phyloP scores from a whole-genome alignment of 345 rosid genomes.

The Pugionium cornutum region DNA sequence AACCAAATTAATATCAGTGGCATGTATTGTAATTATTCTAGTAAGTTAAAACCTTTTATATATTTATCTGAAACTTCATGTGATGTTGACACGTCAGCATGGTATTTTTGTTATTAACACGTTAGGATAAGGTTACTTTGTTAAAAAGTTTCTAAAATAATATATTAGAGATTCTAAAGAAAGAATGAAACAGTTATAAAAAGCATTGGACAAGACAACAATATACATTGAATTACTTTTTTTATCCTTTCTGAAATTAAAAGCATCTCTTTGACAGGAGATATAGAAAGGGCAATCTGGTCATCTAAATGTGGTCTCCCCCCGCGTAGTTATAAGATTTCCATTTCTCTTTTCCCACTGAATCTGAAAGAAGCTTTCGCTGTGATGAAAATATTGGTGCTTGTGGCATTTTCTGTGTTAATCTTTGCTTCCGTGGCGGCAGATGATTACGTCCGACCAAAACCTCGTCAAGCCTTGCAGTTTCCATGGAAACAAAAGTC shows the following conservation, averaged over 20 bases:
- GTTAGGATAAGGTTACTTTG: no score
- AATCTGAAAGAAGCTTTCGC: conserved; percentile 23
- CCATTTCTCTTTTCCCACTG: conserved; percentile 16
- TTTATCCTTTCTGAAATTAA: neutral
- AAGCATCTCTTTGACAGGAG: conserved; percentile 26
- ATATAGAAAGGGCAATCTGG: neutral
- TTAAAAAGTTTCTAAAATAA: no score
- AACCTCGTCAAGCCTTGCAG: conserved; percentile 69
- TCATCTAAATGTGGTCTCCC: neutral
- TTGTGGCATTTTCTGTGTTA: conserved; percentile 29
- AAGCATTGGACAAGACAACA: neutral
- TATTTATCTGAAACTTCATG: no score
- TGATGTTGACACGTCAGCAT: no score
- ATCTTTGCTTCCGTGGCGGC: conserved; percentile 46
- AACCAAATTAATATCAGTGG: no score
- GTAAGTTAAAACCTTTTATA: no score
- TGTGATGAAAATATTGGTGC: conserved; percentile 35
- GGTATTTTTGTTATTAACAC: no score
- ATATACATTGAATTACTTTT: neutral
- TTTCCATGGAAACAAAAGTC: conserved; percentile 59
- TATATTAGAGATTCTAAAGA: no score
- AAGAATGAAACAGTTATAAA: no score
- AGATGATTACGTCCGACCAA: conserved; percentile 67
- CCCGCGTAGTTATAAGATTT: conserved; percentile 3
- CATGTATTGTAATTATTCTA: no score